phyloP scores from a whole-genome alignment of 1,284 basidiomycete species.

The Melanopsichium pennsylvanicum region DNA sequence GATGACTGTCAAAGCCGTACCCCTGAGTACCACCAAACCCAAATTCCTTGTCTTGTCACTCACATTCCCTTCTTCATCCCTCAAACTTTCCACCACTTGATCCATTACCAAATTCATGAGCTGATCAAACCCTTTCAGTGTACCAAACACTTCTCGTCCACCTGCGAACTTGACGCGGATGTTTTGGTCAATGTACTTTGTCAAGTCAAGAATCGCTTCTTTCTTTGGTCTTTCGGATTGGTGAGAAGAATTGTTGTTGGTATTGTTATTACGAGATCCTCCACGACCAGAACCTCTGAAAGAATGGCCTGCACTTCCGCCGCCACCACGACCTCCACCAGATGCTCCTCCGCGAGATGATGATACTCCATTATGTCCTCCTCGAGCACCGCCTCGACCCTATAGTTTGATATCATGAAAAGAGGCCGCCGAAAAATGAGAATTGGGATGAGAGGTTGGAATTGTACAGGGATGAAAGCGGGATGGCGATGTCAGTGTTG shows the following conservation, averaged over 20 bases:
- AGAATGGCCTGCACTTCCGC: too few relatives aligned
- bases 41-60: conserved; percentile 54
- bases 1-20: conserved; percentile 62
- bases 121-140: conserved; percentile 95
- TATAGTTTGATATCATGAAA: too few relatives aligned
- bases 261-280: conserved; percentile 7
- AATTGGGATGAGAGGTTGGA: too few relatives aligned
- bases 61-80: conserved; percentile 53
- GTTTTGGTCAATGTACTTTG: conserved; percentile 89
- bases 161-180: conserved; percentile 97
- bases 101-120: conserved; percentile 94
- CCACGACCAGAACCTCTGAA: conserved; percentile 3
- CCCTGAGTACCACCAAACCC: conserved; percentile 62
- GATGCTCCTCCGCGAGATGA: too few relatives aligned
- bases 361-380: too few relatives aligned
- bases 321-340: too few relatives aligned
- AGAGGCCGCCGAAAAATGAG: too few relatives aligned
- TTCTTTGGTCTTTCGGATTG: conserved; percentile 81
- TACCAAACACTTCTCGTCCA: conserved; percentile 90
- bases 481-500: too few relatives aligned
- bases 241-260: conserved; percentile 5
- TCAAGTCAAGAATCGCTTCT: conserved; percentile 93
- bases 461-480: too few relatives aligned
- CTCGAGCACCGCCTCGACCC: conserved; percentile 22
- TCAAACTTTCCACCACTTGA: conserved; percentile 79